phyloP scores from a whole-genome alignment of 2,329 filamentous ascomycete species.

The Aureobasidium sp. region DNA sequence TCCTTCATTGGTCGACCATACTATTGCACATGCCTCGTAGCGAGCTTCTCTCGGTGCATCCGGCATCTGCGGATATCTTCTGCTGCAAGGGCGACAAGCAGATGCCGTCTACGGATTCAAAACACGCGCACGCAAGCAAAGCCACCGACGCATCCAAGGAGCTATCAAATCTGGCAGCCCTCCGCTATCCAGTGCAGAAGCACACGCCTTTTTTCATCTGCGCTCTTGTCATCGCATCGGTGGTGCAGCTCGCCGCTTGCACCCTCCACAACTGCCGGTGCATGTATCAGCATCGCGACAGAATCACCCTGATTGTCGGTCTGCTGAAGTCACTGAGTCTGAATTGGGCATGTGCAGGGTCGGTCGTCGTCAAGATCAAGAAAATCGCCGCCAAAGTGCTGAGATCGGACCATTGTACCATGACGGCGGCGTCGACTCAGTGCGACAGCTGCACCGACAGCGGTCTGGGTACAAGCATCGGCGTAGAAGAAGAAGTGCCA shows the following conservation, averaged over 20 bases:
- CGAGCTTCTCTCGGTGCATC: constrained; percentile 58
- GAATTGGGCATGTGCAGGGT: constrained; percentile 66
- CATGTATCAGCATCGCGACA: constrained; percentile 61
- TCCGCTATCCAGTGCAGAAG: constrained; percentile 59
- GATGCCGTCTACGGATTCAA: constrained; percentile 44
- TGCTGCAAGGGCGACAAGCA: constrained; percentile 40
- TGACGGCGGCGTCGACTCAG: not conserved
- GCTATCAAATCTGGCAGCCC: constrained; percentile 66
- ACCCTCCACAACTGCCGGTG: constrained; percentile 46
- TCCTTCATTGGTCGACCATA: constrained; percentile 57
- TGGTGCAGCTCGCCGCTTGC: constrained; percentile 78
- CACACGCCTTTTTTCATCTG: constrained; percentile 84
- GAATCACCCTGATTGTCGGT: constrained; percentile 68
- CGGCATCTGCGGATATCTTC: constrained; percentile 42
- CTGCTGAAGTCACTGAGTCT: constrained; percentile 60
- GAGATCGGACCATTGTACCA: not conserved
- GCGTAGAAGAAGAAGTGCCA: not conserved
- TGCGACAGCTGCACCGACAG: constrained; percentile 12
- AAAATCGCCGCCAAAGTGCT: constrained; percentile 50
- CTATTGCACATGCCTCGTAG: constrained; percentile 75
- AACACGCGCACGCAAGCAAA: constrained; percentile 67
- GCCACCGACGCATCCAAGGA: constrained; percentile 72
- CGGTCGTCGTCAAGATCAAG: constrained; percentile 65
- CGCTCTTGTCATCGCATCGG: constrained; percentile 68
- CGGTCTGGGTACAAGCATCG: not conserved